Conservation (phyloP, 2,329 filamentous ascomycete genomes). For the Alternaria arbusti region DNA sequence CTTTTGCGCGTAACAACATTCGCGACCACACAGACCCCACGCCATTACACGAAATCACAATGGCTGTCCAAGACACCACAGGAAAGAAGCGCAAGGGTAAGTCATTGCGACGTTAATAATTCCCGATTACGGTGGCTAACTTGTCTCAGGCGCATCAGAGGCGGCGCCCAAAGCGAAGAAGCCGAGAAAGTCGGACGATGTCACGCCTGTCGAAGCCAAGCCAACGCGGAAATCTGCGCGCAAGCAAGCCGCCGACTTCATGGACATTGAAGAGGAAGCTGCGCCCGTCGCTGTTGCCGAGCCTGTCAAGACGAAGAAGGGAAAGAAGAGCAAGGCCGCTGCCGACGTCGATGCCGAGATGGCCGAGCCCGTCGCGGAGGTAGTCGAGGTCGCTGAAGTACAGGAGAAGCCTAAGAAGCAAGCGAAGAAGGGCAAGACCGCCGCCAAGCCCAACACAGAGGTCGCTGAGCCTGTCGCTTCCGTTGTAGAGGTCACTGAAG, state of each 20-base stretch:
- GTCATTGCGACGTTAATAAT: background rate
- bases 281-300: conserved; percentile 22
- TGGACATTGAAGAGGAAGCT: conserved; percentile 35
- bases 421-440: conserved; percentile 23
- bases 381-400: conserved; percentile 7
- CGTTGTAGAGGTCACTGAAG: conserved; percentile 5
- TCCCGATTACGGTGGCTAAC: conserved; percentile 13
- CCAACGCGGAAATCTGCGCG: conserved; percentile 37
- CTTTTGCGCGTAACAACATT: conserved; percentile 35
- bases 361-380: conserved; percentile 7
- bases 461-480: conserved; percentile 7
- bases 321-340: conserved; percentile 43
- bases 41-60: conserved; percentile 40
- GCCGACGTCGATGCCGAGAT: conserved; percentile 12
- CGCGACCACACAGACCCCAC: conserved; percentile 13
- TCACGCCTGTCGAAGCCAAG: conserved; percentile 27
- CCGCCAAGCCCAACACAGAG: background rate
- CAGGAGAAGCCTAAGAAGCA: conserved; percentile 24
- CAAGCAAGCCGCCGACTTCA: conserved; percentile 47
- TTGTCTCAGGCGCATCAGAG: conserved; percentile 40
- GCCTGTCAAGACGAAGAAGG: conserved; percentile 40
- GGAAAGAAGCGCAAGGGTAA: conserved; percentile 63
- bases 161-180: conserved; percentile 48
- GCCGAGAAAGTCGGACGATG: conserved; percentile 45
- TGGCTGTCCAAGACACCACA: conserved; percentile 61